Conservation (phyloP, 805 yeast genomes). For the Nakazawaea peltata region DNA sequence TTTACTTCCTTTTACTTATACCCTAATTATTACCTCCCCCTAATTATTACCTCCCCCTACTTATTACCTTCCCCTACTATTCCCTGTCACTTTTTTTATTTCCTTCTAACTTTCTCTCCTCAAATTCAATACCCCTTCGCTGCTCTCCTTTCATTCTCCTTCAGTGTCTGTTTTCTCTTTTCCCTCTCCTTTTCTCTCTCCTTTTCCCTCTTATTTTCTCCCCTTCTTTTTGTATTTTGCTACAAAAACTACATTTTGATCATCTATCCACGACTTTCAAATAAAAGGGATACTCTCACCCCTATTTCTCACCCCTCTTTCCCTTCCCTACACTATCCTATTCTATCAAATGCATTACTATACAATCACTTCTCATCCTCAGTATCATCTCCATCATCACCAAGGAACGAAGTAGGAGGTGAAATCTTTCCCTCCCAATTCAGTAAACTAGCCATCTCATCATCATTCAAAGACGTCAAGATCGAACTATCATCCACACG, state of each 20-base stretch:
- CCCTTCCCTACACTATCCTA: background rate
- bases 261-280: too few species aligned
- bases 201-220: background rate
- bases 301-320: background rate
- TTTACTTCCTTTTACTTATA: too few species aligned
- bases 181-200: background rate
- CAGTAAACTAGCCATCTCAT: slow-evolving; percentile 2
- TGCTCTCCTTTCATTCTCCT: background rate
- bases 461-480: slow-evolving; percentile 7
- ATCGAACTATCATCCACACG: slow-evolving; percentile 5
- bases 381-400: slow-evolving; percentile 3
- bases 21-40: too few species aligned
- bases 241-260: too few species aligned
- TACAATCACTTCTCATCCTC: slow-evolving; percentile 4
- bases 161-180: background rate
- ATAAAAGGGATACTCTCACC: too few species aligned
- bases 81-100: too few species aligned
- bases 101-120: too few species aligned
- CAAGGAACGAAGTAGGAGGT: slow-evolving; percentile 7
- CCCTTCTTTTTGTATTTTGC: background rate
- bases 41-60: too few species aligned
- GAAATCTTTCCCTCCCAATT: slow-evolving; percentile 3
- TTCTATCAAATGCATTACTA: background rate
- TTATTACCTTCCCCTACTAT: too few species aligned
- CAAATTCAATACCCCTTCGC: too few species aligned